Evolutionary conservation across 2,329 filamentous ascomycete genomes (phyloP), one percentile per base, ranked within the genome.

Genomic region (Penicillium sp.): DNA sequence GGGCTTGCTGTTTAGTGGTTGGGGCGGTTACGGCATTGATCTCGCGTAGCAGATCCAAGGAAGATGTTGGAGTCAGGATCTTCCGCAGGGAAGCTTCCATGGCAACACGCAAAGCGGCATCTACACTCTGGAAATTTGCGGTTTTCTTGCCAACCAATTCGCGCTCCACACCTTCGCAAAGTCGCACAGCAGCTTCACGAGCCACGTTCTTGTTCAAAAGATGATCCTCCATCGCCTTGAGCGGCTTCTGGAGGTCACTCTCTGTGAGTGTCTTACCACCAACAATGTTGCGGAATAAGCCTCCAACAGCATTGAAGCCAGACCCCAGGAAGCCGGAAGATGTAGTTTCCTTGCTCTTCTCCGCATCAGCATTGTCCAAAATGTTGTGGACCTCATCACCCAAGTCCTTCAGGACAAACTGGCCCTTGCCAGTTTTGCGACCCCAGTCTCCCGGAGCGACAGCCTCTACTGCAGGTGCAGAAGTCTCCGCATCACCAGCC

Each of bases 181-280:
- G 80, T 52, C 95, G 89, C 31, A 96, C 84, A 1, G 93, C 95
- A 16, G 95, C 95, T 79, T 98, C 95, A 52, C 91, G 89, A 0
- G 95, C 95, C 27, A 99, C 93, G 68, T 99, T 99, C 81, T 99
- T 99, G 77, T 89, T 88, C 58, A 99, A 78, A 7, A 99, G 81
- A 73, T 98, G 93, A 56, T 96, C 91, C 72, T 97, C 91, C 91
- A 99, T 97, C 31, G 89, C 90, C 76, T 93, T 95, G 79, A 99
- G 87, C 2, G 95, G 90, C 73, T 96, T 96, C 60, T 91, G 89
- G 22, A 99, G 83, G 69, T 98, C 93, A 63, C 90, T 86, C 73
- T 92, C 90, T 1, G 91, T 96, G 68, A 99, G 79, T 0, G 89
- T 91, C 80, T 97, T 97, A 62, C 96, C 95, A 53, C 95, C 95